These are phyloP conservation scores for Skeletonema potamos DNA, from an alignment of 108 stramenopile species.

Conservation along the genomic window DNA sequence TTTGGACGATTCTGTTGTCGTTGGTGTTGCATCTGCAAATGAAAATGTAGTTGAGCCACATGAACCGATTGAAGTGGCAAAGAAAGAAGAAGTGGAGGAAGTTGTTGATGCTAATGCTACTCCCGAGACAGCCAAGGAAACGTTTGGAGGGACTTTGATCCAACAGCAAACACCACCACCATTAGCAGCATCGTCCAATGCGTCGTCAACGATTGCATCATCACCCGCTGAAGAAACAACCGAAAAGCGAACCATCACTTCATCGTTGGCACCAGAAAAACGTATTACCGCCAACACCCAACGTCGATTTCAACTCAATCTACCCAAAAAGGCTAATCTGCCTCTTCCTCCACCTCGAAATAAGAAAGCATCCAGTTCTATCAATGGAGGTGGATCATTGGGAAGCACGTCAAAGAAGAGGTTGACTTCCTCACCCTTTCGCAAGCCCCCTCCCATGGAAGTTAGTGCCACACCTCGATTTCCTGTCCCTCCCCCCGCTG, in stretches of 20 bases:
- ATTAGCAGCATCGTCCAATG: neutral
- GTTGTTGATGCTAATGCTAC: neutral
- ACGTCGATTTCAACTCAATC: neutral
- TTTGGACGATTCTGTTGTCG: neutral
- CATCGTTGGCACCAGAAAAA: neutral
- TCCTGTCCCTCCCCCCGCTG: neutral
- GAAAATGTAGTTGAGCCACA: neutral
- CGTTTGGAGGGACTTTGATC: conserved; percentile 1
- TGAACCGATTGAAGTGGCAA: neutral
- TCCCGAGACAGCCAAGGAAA: neutral
- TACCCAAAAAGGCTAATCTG: neutral
- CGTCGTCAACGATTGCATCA: neutral
- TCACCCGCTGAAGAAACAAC: neutral
- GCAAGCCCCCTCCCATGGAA: conserved; percentile 16
- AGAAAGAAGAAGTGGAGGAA: neutral
- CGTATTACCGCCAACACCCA: neutral
- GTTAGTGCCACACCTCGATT: conserved; percentile 12
- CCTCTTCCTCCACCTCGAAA: neutral
- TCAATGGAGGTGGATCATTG: neutral
- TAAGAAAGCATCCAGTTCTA: neutral
- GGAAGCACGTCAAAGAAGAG: neutral
- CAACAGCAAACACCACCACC: neutral
- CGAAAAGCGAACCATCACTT: neutral
- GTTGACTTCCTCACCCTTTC: neutral
- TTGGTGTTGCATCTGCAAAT: neutral